A percentile compares a stretch with the other conserved stretches of the same genome.
phyloP scores from a whole-genome alignment of 129 eudicot species.

The Deinandra increscens region DNA sequence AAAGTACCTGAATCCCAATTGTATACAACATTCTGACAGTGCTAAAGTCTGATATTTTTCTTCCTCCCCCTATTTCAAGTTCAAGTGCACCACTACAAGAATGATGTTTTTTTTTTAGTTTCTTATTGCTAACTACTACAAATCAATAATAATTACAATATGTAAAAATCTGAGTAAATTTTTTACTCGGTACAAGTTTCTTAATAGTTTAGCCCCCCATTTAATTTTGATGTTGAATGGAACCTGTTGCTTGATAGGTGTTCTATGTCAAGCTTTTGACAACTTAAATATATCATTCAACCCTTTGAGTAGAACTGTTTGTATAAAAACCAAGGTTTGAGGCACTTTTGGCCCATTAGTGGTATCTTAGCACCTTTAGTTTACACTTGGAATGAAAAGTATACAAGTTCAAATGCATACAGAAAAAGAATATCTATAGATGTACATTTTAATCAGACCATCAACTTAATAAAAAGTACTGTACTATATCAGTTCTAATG shows the following conservation, averaged over 20 bases:
- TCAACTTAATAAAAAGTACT: not conserved
- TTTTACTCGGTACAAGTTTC: not conserved
- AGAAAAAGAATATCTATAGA: not conserved
- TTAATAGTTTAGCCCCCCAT: not conserved
- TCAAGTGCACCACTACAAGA: constrained; percentile 72
- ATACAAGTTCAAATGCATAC: constrained; percentile 1
- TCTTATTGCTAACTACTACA: not conserved
- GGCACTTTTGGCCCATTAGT: not conserved
- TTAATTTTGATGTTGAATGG: not conserved
- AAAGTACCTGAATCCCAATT: constrained; percentile 75
- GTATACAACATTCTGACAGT: constrained; percentile 79
- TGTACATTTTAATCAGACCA: not conserved
- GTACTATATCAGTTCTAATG: not conserved
- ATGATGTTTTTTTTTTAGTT: not conserved
- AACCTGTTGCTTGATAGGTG: constrained; percentile 7
- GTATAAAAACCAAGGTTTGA: not conserved
- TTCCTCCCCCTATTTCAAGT: constrained; percentile 95
- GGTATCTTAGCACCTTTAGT: not conserved
- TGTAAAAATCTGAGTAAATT: not conserved
- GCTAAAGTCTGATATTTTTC: constrained; percentile 83
- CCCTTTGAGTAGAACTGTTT: not conserved
- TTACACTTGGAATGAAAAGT: not conserved
- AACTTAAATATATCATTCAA: not conserved
- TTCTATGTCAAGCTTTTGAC: not conserved
- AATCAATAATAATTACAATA: not conserved